Base-by-base conservation (phyloP, 2,329 filamentous ascomycete species). In the Alternaria burnsii region DNA sequence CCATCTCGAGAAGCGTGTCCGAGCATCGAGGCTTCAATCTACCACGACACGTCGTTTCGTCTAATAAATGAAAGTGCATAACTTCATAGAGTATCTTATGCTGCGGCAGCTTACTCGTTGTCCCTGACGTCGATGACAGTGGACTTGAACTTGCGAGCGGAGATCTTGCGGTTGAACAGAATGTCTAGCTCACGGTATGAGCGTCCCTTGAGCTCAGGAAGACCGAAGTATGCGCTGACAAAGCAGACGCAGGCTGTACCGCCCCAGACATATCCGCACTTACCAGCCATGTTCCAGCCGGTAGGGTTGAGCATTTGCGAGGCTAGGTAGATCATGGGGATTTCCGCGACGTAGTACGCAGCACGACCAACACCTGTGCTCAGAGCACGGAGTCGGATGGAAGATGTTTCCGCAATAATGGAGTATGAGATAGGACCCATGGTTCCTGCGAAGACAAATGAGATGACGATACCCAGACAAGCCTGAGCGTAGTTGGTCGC, bases 351-450 rank as follows among this genome's bases (percentile, higher is more conserved):
- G 76, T 89, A 89, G 82, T 90, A 90, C 9, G 82, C 79, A 43
- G 78, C 87, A 71, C 87, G 87, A 71, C 88, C 87, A 52, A 89
- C 77, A 77, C 87, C 87, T 24, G 87, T 89, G 7, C 85, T 89
- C 16, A 89, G 78, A 42, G 88, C 85, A 36, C 88, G 76, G 44
- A 90, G 87, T 62, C 88, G 87, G 57, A 89, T 83, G 44, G 88
- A 81, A 0, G 88, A 88, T 2, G 88, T 89, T 76, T 89, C 88
- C 61, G 85, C 86, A 51, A 89, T 89, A 69, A 89, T 87, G 75
- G 87, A 85, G 83, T 85, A 90, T 11, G 88, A 88, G 40, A 86
- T 85, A n/a, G 88, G 88, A 2, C 86, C 88, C 16, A 86, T 86
- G 65, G 86, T 85, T 18, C 88, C 78, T 38, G 84, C 85, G 79